phyloP scores from a whole-genome alignment of 2,329 filamentous ascomycete genomes.

The Hypoxylon sp. region DNA sequence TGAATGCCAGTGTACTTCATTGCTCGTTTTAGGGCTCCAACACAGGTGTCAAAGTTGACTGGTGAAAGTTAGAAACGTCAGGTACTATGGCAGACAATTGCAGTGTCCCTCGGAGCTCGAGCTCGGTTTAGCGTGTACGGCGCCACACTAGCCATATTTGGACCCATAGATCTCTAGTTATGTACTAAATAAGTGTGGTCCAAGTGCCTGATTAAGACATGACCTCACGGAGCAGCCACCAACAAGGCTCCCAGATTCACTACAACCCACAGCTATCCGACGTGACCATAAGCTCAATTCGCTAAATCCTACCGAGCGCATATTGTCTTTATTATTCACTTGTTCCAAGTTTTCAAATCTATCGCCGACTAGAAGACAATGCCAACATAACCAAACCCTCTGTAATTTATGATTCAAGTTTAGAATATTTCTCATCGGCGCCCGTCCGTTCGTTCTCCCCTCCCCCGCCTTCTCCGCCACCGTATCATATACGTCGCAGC shows the following conservation, averaged over 20 bases:
- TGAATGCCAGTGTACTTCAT: no score
- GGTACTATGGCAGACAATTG: no score
- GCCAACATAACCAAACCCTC: slow-evolving; percentile 10
- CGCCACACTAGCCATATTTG: slow-evolving; percentile 5
- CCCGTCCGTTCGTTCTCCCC: slow-evolving; percentile 36
- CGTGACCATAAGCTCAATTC: slow-evolving; percentile 17
- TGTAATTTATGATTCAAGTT: slow-evolving; percentile 29
- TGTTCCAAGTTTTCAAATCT: slow-evolving; percentile 6
- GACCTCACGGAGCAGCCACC: slow-evolving; percentile 44
- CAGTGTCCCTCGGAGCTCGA: slow-evolving; percentile 18
- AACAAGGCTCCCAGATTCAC: slow-evolving; percentile 42
- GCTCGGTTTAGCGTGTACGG: slow-evolving; percentile 11
- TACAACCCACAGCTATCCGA: slow-evolving; percentile 28
- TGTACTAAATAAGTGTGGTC: slow-evolving; percentile 22
- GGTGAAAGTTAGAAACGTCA: neutral
- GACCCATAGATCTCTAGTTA: slow-evolving; percentile 7
- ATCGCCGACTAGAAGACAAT: slow-evolving; percentile 19
- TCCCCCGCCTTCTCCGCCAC: slow-evolving; percentile 49
- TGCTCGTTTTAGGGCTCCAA: neutral
- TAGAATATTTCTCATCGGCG: slow-evolving; percentile 24
- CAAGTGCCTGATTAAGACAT: slow-evolving; percentile 41
- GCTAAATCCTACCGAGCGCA: slow-evolving; percentile 19
- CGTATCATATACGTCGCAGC: slow-evolving; percentile 33
- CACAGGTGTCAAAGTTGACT: neutral
- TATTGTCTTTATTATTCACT: slow-evolving; percentile 10